A percentile compares a stretch with the other conserved stretches of the same genome.
Conservation (phyloP, 257 asterid genomes). For the Lithospermum erythrorhizon region DNA sequence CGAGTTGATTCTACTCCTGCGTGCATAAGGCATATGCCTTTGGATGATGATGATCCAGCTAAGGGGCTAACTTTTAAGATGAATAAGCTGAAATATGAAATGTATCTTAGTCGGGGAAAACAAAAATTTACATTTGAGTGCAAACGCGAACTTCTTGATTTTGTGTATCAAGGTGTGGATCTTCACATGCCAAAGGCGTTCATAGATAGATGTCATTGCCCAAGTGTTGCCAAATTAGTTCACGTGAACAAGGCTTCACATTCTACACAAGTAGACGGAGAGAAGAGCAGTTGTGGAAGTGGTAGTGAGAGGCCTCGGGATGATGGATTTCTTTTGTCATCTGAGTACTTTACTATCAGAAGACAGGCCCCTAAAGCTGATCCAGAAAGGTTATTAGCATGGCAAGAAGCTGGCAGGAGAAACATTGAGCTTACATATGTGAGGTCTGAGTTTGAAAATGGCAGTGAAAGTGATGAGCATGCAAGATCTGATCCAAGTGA, state of each 20-base stretch:
- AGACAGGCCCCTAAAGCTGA: slow-evolving; percentile 97
- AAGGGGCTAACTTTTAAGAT: slow-evolving; percentile 80
- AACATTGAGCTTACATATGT: slow-evolving; percentile 89
- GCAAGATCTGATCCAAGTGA: slow-evolving; percentile 91
- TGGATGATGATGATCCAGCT: slow-evolving; percentile 95
- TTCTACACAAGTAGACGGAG: slow-evolving; percentile 63
- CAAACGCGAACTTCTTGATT: slow-evolving; percentile 82
- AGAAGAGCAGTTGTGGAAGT: slow-evolving; percentile 37
- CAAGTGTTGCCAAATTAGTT: slow-evolving; percentile 60
- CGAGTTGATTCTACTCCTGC: slow-evolving; percentile 88
- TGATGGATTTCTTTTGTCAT: slow-evolving; percentile 84
- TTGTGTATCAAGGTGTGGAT: slow-evolving; percentile 92
- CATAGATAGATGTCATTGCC: slow-evolving; percentile 60
- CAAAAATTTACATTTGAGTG: slow-evolving; percentile 81
- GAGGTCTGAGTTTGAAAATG: slow-evolving; percentile 95
- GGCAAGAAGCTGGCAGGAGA: slow-evolving; percentile 98
- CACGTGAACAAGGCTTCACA: slow-evolving; percentile 63
- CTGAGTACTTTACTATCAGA: slow-evolving; percentile 87
- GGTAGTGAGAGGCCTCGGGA: slow-evolving; percentile 70
- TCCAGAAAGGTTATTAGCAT: slow-evolving; percentile 67
- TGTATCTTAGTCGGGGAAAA: slow-evolving; percentile 75
- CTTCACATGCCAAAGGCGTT: slow-evolving; percentile 85
- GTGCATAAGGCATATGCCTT: slow-evolving; percentile 69
- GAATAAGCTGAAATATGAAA: slow-evolving; percentile 71
- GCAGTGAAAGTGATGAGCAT: slow-evolving; percentile 95